Percentiles rank a stretch among this genome's conserved stretches.
These are phyloP conservation scores for Candida namnaoensis DNA, from an alignment of 805 yeast genomes.

Conservation along the genomic window DNA sequence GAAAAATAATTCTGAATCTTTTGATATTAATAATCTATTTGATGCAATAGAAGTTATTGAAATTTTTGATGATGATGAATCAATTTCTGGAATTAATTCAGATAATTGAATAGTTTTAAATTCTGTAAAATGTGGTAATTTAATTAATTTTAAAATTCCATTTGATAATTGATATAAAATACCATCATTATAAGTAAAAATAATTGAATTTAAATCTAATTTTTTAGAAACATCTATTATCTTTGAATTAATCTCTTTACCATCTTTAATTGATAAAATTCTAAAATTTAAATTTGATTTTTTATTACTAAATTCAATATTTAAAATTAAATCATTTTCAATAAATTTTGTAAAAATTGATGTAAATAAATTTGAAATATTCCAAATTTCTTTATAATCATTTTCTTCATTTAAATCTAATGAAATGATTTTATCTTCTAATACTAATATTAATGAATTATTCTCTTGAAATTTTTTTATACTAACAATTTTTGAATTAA, in stretches of 20 bases:
- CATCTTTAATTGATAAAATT: conserved; percentile 6
- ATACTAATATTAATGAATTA: conserved; percentile 5
- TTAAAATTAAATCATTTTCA: conserved; percentile 9
- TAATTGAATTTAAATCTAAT: conserved; percentile 1
- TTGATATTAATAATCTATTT: conserved; percentile 16
- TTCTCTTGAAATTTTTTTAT: conserved; percentile 2
- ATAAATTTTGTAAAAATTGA: conserved; percentile 9
- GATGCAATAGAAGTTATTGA: conserved; percentile 16
- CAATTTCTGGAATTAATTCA: conserved; percentile 1
- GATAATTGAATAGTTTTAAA: conserved; percentile 5
- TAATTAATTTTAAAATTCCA: conserved; percentile 7
- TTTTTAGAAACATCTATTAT: conserved; percentile 10
- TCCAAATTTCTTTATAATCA: conserved; percentile 7
- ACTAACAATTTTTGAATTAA: conserved; percentile 6
- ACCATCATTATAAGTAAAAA: conserved; percentile 12
- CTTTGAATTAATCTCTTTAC: conserved; percentile 16
- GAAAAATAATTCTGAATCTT: conserved; percentile 20
- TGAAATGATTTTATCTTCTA: conserved; percentile 3
- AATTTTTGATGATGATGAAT: not conserved
- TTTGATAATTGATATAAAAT: conserved; percentile 11
- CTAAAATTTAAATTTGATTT: conserved; percentile 13
- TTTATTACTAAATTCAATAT: conserved; percentile 6
- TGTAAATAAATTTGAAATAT: conserved; percentile 5
- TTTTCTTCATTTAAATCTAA: conserved; percentile 1
- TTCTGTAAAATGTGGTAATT: conserved; percentile 15